phyloP scores from a whole-genome alignment of 768 basidiomycete genomes.

The Lentinula guzmanii region DNA sequence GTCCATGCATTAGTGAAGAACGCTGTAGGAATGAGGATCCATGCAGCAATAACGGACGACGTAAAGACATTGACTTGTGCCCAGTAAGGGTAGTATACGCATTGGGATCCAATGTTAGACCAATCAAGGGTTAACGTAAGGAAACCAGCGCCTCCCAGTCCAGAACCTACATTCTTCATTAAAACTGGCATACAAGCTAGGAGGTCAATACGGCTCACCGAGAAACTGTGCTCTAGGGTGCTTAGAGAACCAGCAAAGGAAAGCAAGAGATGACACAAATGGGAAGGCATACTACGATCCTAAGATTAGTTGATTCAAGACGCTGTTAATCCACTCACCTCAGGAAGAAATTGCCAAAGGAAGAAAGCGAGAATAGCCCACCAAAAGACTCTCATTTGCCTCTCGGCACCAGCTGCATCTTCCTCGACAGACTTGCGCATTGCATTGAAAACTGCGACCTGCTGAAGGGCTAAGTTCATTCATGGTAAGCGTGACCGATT shows the following conservation, averaged over 20 bases:
- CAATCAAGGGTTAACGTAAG: constrained; percentile 19
- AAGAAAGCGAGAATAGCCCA: constrained; percentile 8
- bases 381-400: constrained; percentile 21
- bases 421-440: constrained; percentile 6
- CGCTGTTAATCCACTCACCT: constrained; percentile 2
- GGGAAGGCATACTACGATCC: constrained; percentile 17
- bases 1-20: constrained; percentile 18
- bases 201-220: background rate
- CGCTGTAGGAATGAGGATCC: constrained; percentile 17
- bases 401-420: constrained; percentile 7
- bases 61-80: constrained; percentile 17
- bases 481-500: constrained; percentile 1
- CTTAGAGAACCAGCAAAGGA: constrained; percentile 20
- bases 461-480: constrained; percentile 12
- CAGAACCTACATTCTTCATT: constrained; percentile 13
- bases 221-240: constrained; percentile 15
- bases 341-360: constrained; percentile 17
- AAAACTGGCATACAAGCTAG: background rate
- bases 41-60: constrained; percentile 16
- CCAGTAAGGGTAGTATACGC: constrained; percentile 20
- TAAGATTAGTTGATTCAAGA: background rate
- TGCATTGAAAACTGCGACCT: constrained; percentile 11
- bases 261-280: constrained; percentile 18
- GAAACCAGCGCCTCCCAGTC: constrained; percentile 17
- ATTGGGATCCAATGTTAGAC: constrained; percentile 17